Evolutionary conservation across 2,329 filamentous ascomycete species (phyloP), one percentile per base, ranked within the genome.

Genomic region (Thermoascus crustaceus): DNA sequence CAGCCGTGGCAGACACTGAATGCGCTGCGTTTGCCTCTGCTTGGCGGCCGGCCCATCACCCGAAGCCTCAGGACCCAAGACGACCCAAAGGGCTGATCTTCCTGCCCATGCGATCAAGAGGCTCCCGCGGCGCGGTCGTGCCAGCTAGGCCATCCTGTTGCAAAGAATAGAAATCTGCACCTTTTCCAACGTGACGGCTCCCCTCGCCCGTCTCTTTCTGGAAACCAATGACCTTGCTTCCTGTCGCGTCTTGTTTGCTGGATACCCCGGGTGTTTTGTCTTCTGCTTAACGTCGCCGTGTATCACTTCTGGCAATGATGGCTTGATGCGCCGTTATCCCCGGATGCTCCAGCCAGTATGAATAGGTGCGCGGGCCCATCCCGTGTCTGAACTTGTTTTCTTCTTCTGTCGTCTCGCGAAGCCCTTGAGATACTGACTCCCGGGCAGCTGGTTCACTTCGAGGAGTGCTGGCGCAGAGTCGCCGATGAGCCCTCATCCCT

Each of bases 291-390:
- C n/a, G n/a, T n/a, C n/a, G n/a, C n/a, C n/a, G n/a, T n/a, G n/a
- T n/a, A 14, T 38, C 31, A 30, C 34, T 43, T 30, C 32, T 41
- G 32, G 34, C 31, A 39, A 42, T 35, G 45, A 60, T 58, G 57
- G 49, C 50, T 46, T 47, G 40, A 43, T 42, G 38, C 35, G 39
- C 43, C 42, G 49, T 41, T 40, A 40, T 41, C 40, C 51, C 49
- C 41, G 53, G 44, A 54, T 41, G 41, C n/a, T 39, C 47, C 44
- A 41, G 47, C 44, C 49, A 57, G 42, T 54, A 61, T 61, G 54
- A 61, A 61, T 54, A 60, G 55, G 58, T 61, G 46, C 41, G 52
- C 44, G 35, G 34, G 32, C 45, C 44, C 42, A 26, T 32, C 36
- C 17, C 38, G 22, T 16, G 26, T 5, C n/a, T 13, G 20, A 20